phyloP scores from a whole-genome alignment of 2,329 filamentous ascomycete genomes.

The Periconia digitata region DNA sequence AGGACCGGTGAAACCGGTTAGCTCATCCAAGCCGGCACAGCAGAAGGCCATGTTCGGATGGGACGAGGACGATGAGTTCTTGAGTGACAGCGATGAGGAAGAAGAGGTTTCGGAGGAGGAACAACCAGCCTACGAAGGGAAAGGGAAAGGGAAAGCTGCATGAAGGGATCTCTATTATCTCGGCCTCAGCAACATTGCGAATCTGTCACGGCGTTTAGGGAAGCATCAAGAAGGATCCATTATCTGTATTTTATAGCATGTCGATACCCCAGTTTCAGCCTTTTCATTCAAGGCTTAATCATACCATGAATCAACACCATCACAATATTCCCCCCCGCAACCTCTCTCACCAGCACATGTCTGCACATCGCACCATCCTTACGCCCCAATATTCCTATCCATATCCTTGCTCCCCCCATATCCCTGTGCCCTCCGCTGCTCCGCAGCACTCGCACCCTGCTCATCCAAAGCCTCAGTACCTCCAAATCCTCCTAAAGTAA shows the following conservation, averaged over 20 bases:
- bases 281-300: neutral
- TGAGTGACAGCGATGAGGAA: constrained; percentile 51
- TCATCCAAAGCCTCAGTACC: constrained; percentile 44
- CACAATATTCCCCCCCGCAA: neutral
- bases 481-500: constrained; percentile 36
- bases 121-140: constrained; percentile 41
- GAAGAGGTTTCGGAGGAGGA: constrained; percentile 43
- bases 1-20: constrained; percentile 26
- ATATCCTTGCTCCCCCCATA: constrained; percentile 54
- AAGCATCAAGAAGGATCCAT: neutral
- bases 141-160: constrained; percentile 47
- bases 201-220: constrained; percentile 6
- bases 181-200: neutral
- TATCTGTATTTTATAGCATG: neutral
- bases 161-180: neutral
- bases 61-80: constrained; percentile 63
- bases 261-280: constrained; percentile 9
- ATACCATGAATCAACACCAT: neutral
- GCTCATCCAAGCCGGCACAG: constrained; percentile 34
- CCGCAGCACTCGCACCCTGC: constrained; percentile 39
- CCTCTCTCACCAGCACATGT: neutral
- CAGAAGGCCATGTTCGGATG: constrained; percentile 69
- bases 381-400: constrained; percentile 55
- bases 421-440: constrained; percentile 53
- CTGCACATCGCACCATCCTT: neutral